Evolutionary conservation across 1,284 basidiomycete genomes (phyloP), one percentile per base, ranked within the genome.

Genomic region (Sanguinoderma infundibulare): DNA sequence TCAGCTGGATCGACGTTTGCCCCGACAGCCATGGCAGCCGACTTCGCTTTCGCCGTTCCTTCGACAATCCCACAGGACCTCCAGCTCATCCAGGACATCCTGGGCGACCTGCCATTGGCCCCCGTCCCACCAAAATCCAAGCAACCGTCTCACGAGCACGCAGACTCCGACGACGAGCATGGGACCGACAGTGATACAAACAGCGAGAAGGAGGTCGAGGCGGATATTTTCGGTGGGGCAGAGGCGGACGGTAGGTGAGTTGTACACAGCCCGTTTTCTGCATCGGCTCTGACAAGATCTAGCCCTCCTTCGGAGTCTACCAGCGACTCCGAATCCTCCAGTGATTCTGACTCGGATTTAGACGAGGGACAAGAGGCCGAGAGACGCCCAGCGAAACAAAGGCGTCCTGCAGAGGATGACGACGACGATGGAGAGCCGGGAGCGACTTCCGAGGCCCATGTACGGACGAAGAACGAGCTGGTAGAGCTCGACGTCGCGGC

Each of bases 161-260:
- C 53, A 28, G 35, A 52, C 50, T 65, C 53, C 5, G 51, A 61
- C 83, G 53, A 77, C 67, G 34, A 80, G 77, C 62, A 67, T 62
- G 68, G 57, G 36, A 69, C 69, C 39, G 73, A 71, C 54, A 71
- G 63, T 52, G 69, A 69, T 57, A 65, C 71, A 5, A 73, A 78
- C 57, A 91, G 90, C 65, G 89, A 90, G 70, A 84, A 85, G 52
- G 91, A 91, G 71, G 85, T 91, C 42, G 87, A 86, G 65, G 87
- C 85, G 24, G 81, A 81, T 59, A 79, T 89, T 39, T 78, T 81
- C 30, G 70, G 67, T 36, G 63, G 53, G 20, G 30, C 72, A 34
- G 75, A 76, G 12, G 80, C 80, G 22, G 81, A 81, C 24, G 72
- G 71, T 17, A 20, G 73, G 67, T 55, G 62, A 64, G 34, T 40